Evolutionary conservation across 1,284 basidiomycete species (phyloP), one percentile per base, ranked within the genome.

Genomic region (Sporisorium scitamineum): DNA sequence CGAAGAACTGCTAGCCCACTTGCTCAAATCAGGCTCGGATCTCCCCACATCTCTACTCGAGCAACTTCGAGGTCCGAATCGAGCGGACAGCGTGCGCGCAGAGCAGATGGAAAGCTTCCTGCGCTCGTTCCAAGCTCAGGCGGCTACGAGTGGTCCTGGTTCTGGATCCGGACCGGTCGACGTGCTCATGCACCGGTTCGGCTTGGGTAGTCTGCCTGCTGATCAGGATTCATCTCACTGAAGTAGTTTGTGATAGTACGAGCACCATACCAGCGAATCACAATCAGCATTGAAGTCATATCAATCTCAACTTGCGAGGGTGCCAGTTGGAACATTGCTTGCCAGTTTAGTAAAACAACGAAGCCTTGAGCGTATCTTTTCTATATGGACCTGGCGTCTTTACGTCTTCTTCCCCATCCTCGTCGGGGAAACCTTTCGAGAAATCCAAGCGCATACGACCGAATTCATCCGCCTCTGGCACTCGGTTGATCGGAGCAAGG

Each of bases 181-280:
- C 34, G 45, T 61, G 6, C 54, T 75, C n/a, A 75, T 75, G 72
- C 66, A 63, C 1, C 4, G 72, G 4, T 75, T 75, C 24, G 72
- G 72, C 1, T 29, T 75, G 2, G 72, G 72, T 16, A 13, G 44
- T 5, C 37, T 75, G 18, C 72, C 72, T 29, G 67, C 63, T 31
- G 63, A 75, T 53, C 64, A 63, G 29, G 63, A 66, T 41, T 20
- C 47, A 20, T 18, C 45, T 24, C 48, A 68, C 18, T 42, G 39
- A 42, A n/a, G n/a, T n/a, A n/a, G 5, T 20, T 31, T 16, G 44
- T 52, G 37, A 27, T n/a, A 20, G 6, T 3, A 26, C 20, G 26
- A 13, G 45, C 18, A 44, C 9, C 27, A 4, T 16, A 41, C 34
- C 22, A 26, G 24, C 22, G 24, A 44, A 8, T 22, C 5, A 31